These are phyloP conservation scores for Vitis labrusca DNA, from an alignment of 164 flowering plant genomes.

Conservation along the genomic window DNA sequence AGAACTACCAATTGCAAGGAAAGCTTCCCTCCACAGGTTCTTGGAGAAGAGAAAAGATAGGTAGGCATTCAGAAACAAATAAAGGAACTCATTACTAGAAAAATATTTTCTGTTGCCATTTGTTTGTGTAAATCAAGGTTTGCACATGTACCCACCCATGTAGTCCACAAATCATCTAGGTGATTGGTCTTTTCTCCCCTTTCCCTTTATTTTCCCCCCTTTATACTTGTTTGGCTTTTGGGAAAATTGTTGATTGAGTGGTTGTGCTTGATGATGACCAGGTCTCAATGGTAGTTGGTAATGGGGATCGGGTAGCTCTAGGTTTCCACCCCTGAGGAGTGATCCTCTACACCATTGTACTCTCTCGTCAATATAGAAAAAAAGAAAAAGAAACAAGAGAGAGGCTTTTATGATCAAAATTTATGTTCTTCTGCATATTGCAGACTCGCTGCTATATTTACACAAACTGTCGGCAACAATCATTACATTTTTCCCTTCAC, in stretches of 20 bases:
- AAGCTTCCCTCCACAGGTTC: conserved; percentile 73
- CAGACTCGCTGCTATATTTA: not conserved
- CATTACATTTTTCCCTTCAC: not conserved
- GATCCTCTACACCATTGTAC: too few relatives aligned
- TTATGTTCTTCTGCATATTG: too few relatives aligned
- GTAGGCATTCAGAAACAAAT: conserved; percentile 28
- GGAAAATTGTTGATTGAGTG: not conserved
- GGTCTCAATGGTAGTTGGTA: too few relatives aligned
- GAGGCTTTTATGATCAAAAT: too few relatives aligned
- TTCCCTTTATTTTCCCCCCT: too few relatives aligned
- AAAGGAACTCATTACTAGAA: not conserved
- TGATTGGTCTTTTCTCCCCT: too few relatives aligned
- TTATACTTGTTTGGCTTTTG: not conserved
- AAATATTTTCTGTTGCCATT: not conserved
- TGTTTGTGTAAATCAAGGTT: not conserved
- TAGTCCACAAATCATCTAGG: too few relatives aligned
- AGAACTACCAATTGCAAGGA: conserved; percentile 80
- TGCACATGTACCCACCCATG: not conserved
- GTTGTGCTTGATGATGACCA: not conserved
- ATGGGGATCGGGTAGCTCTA: too few relatives aligned
- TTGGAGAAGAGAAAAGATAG: conserved; percentile 87
- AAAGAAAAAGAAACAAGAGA: too few relatives aligned
- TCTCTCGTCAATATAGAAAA: too few relatives aligned
- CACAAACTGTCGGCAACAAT: not conserved
- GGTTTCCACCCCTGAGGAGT: too few relatives aligned